phyloP scores from a whole-genome alignment of 192 early-diverging fungal genomes.

The Backusella mclennaniae region DNA sequence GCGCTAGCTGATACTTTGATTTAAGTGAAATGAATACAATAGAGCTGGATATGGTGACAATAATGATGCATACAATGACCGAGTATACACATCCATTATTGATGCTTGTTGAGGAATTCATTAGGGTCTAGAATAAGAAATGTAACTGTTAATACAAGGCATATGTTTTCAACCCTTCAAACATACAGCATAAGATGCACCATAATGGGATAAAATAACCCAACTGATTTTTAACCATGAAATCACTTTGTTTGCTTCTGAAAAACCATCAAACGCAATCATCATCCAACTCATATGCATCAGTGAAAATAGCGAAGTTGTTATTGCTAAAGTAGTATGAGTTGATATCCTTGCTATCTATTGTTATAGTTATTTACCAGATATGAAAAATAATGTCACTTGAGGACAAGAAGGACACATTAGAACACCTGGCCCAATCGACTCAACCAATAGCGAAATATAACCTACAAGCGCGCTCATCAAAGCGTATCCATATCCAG shows the following conservation, averaged over 20 bases:
- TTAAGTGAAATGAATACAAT: constrained; percentile 5
- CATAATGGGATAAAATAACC: constrained; percentile 62
- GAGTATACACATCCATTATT: constrained; percentile 43
- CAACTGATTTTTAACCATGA: constrained; percentile 47
- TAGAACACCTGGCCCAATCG: constrained; percentile 68
- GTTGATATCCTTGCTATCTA: not conserved
- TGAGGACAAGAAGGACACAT: constrained; percentile 64
- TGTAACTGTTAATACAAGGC: no score
- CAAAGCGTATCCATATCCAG: constrained; percentile 71
- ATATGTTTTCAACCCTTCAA: no score
- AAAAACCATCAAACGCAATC: constrained; percentile 70
- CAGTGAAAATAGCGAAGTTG: constrained; percentile 66
- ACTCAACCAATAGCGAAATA: constrained; percentile 62
- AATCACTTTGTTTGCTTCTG: not conserved
- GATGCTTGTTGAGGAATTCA: constrained; percentile 41
- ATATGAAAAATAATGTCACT: constrained; percentile 62
- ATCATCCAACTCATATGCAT: constrained; percentile 76
- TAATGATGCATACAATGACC: constrained; percentile 30
- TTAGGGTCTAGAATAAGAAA: constrained; percentile 38
- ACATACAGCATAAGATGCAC: constrained; percentile 63
- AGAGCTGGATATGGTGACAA: constrained; percentile 21
- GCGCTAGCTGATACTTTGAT: not conserved
- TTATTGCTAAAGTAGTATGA: constrained; percentile 52
- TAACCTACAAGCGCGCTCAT: constrained; percentile 72
- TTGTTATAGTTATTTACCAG: constrained; percentile 44